Conservation (phyloP, 208 protist species). For the Trichomonas gallinae region DNA sequence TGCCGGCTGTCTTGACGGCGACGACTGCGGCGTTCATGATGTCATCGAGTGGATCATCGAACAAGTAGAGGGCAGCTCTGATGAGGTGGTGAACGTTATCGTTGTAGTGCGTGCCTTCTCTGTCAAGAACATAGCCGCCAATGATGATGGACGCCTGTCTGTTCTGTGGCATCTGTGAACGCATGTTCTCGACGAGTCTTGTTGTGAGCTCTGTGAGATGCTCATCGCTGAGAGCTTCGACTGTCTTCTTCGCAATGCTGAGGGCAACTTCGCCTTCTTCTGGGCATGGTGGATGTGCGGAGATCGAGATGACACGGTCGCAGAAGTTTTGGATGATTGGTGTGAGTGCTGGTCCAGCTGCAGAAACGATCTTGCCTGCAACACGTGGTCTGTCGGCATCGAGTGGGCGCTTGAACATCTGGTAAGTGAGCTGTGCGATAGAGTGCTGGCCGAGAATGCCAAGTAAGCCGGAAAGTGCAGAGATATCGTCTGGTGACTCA, state of each 20-base stretch:
- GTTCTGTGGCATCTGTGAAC: conserved; percentile 1
- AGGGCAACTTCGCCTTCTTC: neutral
- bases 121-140: neutral
- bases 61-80: neutral
- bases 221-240: neutral
- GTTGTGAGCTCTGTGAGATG: neutral
- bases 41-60: conserved; percentile 15
- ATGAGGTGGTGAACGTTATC: neutral
- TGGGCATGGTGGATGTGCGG: neutral
- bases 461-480: neutral
- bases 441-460: neutral
- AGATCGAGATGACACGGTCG: neutral
- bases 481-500: neutral
- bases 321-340: neutral
- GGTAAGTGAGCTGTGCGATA: neutral
- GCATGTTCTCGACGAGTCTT: conserved; percentile 2
- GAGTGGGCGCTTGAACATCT: neutral
- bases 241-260: neutral
- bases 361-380: neutral
- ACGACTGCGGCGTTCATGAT: neutral
- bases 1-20: neutral
- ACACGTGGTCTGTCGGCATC: neutral
- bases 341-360: neutral
- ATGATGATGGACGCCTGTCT: neutral
- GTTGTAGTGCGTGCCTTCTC: neutral